phyloP scores from a whole-genome alignment of 2,329 filamentous ascomycete genomes.

The Alternaria gansuensis region DNA sequence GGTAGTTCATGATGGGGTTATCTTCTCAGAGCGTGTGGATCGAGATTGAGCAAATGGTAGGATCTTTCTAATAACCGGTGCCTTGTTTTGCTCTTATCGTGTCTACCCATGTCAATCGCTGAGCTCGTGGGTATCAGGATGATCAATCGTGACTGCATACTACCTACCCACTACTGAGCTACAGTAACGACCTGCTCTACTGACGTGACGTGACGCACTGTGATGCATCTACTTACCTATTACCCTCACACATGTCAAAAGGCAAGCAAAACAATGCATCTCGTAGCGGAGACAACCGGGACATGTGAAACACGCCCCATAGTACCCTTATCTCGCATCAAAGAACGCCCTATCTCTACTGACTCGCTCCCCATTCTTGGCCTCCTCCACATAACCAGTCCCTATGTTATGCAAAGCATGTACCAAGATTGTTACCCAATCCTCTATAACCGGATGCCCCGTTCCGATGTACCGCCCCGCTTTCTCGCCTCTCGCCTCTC shows the following conservation, averaged over 20 bases:
- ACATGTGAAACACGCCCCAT: not conserved
- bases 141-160: not conserved
- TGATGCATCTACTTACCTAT: no score
- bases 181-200: no score
- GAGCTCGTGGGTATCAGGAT: conserved; percentile 5
- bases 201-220: not conserved
- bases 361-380: conserved; percentile 1
- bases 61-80: conserved; percentile 47
- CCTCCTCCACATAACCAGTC: conserved; percentile 1
- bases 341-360: not conserved
- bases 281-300: no score
- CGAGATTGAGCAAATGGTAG: conserved; percentile 48
- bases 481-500: conserved; percentile 1
- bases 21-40: conserved; percentile 45
- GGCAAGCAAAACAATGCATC: no score
- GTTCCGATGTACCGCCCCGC: conserved; percentile 6
- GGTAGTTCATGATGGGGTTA: conserved; percentile 50
- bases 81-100: conserved; percentile 32
- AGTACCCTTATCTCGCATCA: conserved; percentile 1
- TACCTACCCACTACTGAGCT: not conserved
- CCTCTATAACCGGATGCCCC: not conserved
- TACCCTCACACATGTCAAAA: no score
- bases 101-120: conserved; percentile 26
- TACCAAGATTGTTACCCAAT: not conserved
- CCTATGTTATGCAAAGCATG: conserved; percentile 6